phyloP scores from a whole-genome alignment of 257 asterid species.

The Solanum chilense region DNA sequence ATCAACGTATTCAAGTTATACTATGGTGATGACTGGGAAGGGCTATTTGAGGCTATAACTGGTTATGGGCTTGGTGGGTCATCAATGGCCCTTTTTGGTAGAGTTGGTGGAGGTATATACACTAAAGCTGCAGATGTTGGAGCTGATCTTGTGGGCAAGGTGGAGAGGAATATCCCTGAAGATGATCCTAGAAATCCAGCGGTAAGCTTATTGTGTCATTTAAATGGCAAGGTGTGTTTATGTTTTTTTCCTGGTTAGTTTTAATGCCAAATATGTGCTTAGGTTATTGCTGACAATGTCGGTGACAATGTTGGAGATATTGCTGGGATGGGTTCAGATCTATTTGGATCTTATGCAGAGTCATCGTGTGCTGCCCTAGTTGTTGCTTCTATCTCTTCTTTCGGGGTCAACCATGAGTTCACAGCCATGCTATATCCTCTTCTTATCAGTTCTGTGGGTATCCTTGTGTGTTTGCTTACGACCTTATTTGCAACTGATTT shows the following conservation, averaged over 20 bases:
- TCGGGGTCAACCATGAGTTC: slow-evolving; percentile 64
- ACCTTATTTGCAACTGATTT: slow-evolving; percentile 79
- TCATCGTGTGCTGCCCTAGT: slow-evolving; percentile 79
- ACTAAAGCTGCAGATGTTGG: slow-evolving; percentile 93
- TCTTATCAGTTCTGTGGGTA: slow-evolving; percentile 55
- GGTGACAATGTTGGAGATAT: slow-evolving; percentile 88
- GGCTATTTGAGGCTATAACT: slow-evolving; percentile 71
- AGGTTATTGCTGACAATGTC: slow-evolving; percentile 79
- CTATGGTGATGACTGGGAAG: slow-evolving; percentile 88
- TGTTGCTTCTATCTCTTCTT: slow-evolving; percentile 78
- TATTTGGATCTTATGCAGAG: slow-evolving; percentile 76
- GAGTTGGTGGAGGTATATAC: slow-evolving; percentile 89
- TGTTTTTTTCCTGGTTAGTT: background rate
- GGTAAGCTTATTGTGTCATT: slow-evolving; percentile 18
- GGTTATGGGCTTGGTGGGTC: slow-evolving; percentile 93
- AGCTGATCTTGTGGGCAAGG: slow-evolving; percentile 82
- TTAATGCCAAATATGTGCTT: background rate
- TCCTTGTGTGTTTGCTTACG: slow-evolving; percentile 58
- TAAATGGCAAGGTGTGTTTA: background rate
- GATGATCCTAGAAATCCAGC: slow-evolving; percentile 91
- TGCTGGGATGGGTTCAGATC: slow-evolving; percentile 88
- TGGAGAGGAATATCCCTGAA: slow-evolving; percentile 74
- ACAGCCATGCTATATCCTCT: slow-evolving; percentile 74
- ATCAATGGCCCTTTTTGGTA: slow-evolving; percentile 85
- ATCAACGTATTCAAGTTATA: slow-evolving; percentile 61